phyloP scores from a whole-genome alignment of 2,329 filamentous ascomycete species.

The Hypoxylon sp. region DNA sequence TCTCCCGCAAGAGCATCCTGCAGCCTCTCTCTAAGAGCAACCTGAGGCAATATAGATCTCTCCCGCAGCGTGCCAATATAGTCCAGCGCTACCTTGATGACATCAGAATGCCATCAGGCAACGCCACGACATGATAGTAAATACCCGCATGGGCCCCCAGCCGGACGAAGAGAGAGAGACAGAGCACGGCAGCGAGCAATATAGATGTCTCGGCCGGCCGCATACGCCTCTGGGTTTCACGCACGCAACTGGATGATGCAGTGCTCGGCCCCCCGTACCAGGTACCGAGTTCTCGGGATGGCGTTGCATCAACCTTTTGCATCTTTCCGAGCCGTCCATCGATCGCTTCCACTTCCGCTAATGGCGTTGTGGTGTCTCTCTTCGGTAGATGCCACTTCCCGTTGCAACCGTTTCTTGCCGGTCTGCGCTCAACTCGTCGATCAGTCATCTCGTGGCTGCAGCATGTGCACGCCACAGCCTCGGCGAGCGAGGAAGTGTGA shows the following conservation, averaged over 20 bases:
- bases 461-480: neutral
- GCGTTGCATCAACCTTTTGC: constrained; percentile 17
- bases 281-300: constrained; percentile 39
- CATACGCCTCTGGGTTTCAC: constrained; percentile 20
- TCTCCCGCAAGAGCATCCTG: no score
- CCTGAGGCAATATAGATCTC: constrained; percentile 8
- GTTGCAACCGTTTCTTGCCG: constrained; percentile 9
- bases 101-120: constrained; percentile 17
- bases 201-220: constrained; percentile 19
- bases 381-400: constrained; percentile 26
- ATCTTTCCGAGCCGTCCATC: constrained; percentile 30
- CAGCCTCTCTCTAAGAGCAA: constrained; percentile 10
- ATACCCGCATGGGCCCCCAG: constrained; percentile 23
- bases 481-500: neutral
- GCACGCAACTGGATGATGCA: constrained; percentile 20
- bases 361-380: constrained; percentile 15
- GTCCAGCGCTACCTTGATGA: constrained; percentile 16
- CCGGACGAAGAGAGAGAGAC: constrained; percentile 17
- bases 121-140: constrained; percentile 31
- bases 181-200: neutral
- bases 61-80: constrained; percentile 10
- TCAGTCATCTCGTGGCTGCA: constrained; percentile 6
- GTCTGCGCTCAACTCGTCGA: constrained; percentile 22
- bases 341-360: constrained; percentile 9
- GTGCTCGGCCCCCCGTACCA: constrained; percentile 27